These are phyloP conservation scores for Plasmodium inui DNA, from an alignment of 169 alveolate species.

Conservation along the genomic window DNA sequence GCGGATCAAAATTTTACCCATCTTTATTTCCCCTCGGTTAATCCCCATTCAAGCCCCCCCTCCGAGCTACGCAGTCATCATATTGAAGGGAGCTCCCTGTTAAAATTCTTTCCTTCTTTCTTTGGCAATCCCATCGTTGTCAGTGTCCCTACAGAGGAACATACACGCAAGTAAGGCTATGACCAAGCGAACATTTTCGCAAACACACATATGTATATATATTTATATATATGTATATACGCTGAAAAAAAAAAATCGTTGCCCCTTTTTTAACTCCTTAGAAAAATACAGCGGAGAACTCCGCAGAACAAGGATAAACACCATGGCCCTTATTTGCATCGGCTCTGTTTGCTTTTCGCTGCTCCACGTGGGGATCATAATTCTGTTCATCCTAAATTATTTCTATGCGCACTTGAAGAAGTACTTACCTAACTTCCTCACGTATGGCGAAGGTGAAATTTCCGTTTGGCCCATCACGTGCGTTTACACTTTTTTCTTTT, in stretches of 20 bases:
- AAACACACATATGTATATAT: not conserved
- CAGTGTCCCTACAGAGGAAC: not conserved
- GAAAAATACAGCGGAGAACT: not conserved
- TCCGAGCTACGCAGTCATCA: not conserved
- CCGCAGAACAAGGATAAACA: not conserved
- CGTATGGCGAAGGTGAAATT: not conserved
- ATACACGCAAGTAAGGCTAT: not conserved
- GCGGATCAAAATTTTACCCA: not conserved
- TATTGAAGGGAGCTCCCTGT: not conserved
- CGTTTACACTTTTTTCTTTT: not conserved
- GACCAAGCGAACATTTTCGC: not conserved
- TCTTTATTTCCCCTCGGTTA: not conserved
- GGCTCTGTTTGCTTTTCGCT: constrained; percentile 73
- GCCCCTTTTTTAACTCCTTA: not conserved
- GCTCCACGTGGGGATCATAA: constrained; percentile 41
- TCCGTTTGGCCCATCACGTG: not conserved
- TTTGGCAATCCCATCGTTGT: not conserved
- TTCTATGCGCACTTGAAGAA: constrained; percentile 55
- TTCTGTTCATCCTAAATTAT: constrained; percentile 29
- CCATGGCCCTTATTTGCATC: constrained; percentile 70
- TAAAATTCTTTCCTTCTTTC: not conserved
- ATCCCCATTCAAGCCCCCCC: not conserved
- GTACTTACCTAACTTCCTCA: constrained; percentile 11
- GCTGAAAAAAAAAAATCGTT: not conserved
- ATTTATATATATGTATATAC: no score